Conservation (phyloP, 1,139 yeast species). For the Sugiyamaella castrensis region DNA sequence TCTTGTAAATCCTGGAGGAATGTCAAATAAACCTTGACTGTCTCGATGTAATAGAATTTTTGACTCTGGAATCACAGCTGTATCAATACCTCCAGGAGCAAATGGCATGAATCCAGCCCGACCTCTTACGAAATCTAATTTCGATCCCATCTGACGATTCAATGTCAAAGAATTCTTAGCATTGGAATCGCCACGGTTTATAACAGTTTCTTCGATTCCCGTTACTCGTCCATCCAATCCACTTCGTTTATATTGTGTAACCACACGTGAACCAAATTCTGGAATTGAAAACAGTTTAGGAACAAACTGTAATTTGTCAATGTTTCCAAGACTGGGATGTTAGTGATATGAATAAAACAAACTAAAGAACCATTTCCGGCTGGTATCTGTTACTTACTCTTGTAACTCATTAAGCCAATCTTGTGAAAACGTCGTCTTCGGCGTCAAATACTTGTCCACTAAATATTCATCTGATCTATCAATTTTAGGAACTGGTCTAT, state of each 20-base stretch:
- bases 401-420: constrained; percentile 39
- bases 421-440: constrained; percentile 31
- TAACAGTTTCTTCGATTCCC: constrained; percentile 57
- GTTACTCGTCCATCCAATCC: constrained; percentile 73
- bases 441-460: constrained; percentile 34
- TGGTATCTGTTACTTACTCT: constrained; percentile 24
- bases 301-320: constrained; percentile 34
- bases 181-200: constrained; percentile 51
- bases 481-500: constrained; percentile 8
- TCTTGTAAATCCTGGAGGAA: constrained; percentile 77
- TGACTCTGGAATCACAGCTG: constrained; percentile 40
- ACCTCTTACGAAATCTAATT: constrained; percentile 63
- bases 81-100: constrained; percentile 80
- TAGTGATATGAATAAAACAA: constrained; percentile 1
- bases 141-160: constrained; percentile 63
- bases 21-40: constrained; percentile 69
- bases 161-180: constrained; percentile 72
- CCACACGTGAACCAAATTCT: constrained; percentile 42
- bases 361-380: constrained; percentile 14
- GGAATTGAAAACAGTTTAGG: constrained; percentile 38
- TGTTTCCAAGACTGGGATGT: constrained; percentile 36
- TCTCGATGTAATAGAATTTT: constrained; percentile 56
- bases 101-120: constrained; percentile 79
- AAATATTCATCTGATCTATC: constrained; percentile 22
- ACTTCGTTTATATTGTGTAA: constrained; percentile 44